A percentile compares a stretch with the other conserved stretches of the same genome.
These are phyloP conservation scores for Moesziomyces sp. DNA, from an alignment of 1,284 basidiomycete species.

Conservation along the genomic window DNA sequence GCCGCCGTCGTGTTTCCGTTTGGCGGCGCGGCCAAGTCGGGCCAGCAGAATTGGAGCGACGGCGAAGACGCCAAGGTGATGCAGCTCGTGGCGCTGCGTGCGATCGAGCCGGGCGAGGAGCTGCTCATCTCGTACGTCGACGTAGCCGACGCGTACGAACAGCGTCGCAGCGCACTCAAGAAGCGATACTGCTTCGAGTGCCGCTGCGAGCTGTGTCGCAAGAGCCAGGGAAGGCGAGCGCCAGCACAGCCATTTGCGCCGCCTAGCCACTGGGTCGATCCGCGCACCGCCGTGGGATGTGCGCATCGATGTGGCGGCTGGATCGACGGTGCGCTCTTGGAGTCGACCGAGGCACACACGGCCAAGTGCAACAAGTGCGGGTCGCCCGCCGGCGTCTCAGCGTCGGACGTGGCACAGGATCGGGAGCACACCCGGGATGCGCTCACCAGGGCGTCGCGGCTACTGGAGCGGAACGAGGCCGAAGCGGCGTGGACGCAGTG, in stretches of 20 bases:
- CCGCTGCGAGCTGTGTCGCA: slow-evolving; percentile 74
- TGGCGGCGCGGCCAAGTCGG: slow-evolving; percentile 66
- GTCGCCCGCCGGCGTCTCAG: slow-evolving; percentile 71
- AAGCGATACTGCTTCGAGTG: slow-evolving; percentile 86
- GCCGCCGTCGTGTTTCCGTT: slow-evolving; percentile 87
- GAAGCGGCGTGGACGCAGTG: slow-evolving; percentile 74
- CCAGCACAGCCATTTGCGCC: slow-evolving; percentile 20
- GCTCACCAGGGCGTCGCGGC: slow-evolving; percentile 75
- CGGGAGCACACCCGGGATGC: slow-evolving; percentile 76
- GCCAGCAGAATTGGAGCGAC: slow-evolving; percentile 20
- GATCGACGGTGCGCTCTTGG: slow-evolving; percentile 69
- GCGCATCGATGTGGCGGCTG: slow-evolving; percentile 55
- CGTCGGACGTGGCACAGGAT: slow-evolving; percentile 72
- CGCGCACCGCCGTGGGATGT: slow-evolving; percentile 77
- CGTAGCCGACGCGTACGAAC: slow-evolving; percentile 74
- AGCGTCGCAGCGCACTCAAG: slow-evolving; percentile 74
- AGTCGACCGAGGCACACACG: slow-evolving; percentile 1
- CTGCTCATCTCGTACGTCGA: slow-evolving; percentile 83
- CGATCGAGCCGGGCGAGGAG: slow-evolving; percentile 68
- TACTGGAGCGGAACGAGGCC: slow-evolving; percentile 60
- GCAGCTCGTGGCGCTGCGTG: slow-evolving; percentile 70
- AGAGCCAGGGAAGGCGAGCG: slow-evolving; percentile 32
- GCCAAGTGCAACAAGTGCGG: slow-evolving; percentile 70
- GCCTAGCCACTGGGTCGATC: slow-evolving; percentile 71
- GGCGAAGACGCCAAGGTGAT: slow-evolving; percentile 69